Conservation (phyloP, 1,284 basidiomycete genomes). For the Leccinum subrobustum region DNA sequence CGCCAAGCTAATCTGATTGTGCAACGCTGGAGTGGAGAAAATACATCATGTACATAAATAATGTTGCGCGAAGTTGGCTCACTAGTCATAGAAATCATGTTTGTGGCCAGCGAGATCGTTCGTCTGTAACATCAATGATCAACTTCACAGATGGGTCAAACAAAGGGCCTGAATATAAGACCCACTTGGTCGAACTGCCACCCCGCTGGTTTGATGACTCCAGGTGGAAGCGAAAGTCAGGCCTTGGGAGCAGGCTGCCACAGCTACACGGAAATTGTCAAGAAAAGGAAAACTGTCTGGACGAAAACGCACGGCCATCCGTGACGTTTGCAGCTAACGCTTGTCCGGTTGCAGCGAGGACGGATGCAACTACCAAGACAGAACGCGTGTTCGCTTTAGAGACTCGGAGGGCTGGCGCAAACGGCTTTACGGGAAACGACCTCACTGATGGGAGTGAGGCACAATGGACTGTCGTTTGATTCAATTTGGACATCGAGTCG, state of each 20-base stretch:
- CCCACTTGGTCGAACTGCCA: conserved; percentile 5
- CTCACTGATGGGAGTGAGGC: neutral
- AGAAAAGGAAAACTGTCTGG: neutral
- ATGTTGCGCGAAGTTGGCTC: neutral
- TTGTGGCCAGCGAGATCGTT: conserved; percentile 5
- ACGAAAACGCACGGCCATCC: neutral
- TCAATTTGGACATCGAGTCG: neutral
- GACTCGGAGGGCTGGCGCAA: neutral
- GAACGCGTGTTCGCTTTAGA: neutral
- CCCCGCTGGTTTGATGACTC: conserved; percentile 2
- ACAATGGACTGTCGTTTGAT: neutral
- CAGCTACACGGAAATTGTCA: neutral
- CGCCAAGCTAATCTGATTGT: conserved; percentile 5
- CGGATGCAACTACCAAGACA: neutral
- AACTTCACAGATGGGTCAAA: neutral
- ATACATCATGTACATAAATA: no score
- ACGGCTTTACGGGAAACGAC: neutral
- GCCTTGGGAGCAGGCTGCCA: neutral
- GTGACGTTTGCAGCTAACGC: neutral
- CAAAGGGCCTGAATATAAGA: neutral
- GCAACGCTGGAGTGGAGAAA: neutral
- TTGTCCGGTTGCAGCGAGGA: neutral
- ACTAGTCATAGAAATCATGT: conserved; percentile 8
- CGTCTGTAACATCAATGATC: conserved; percentile 1
- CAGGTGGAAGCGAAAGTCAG: conserved; percentile 1